Evolutionary conservation across 768 basidiomycete species (phyloP).

Genomic region (Lanmaoa rubissima): DNA sequence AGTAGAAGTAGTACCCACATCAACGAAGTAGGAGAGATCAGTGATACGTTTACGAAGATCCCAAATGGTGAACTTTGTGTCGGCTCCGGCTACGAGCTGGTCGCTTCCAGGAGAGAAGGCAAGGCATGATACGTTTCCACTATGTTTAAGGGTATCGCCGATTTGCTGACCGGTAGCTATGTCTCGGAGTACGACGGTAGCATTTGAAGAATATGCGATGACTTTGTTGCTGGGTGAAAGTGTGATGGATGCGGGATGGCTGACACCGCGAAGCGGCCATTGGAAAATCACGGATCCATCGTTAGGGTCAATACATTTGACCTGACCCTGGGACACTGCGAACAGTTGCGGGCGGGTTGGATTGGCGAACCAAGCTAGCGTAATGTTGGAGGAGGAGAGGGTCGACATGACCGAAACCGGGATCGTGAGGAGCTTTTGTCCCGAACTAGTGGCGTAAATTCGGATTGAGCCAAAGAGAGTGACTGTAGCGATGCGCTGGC

Average conservation of each 20-base stretch:
- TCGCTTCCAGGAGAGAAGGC: conserved; percentile 11
- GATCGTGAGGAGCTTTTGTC: conserved; percentile 16
- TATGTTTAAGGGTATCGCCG: conserved; percentile 5
- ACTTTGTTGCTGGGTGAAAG: conserved; percentile 14
- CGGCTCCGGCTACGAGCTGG: conserved; percentile 1
- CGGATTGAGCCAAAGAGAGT: conserved; percentile 21
- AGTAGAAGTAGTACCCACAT: neutral
- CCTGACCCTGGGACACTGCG: conserved; percentile 16
- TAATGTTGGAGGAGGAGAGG: neutral
- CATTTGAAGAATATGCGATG: conserved; percentile 16
- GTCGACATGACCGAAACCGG: conserved; percentile 12
- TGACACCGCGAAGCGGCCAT: conserved; percentile 11
- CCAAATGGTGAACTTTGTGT: conserved; percentile 15
- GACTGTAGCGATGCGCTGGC: conserved; percentile 16
- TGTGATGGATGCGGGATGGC: conserved; percentile 8
- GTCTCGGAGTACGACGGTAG: conserved; percentile 8
- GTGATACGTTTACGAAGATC: conserved; percentile 4
- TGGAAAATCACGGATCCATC: conserved; percentile 13
- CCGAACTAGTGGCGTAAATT: conserved; percentile 5
- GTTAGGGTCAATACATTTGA: conserved; percentile 16
- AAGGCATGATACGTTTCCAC: conserved; percentile 10
- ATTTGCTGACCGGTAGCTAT: conserved; percentile 10
- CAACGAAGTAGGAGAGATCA: neutral
- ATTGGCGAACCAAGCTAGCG: conserved; percentile 11
- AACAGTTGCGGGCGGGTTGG: conserved; percentile 8